phyloP scores from a whole-genome alignment of 108 stramenopile species.

The Cyclotella kingstonii region DNA sequence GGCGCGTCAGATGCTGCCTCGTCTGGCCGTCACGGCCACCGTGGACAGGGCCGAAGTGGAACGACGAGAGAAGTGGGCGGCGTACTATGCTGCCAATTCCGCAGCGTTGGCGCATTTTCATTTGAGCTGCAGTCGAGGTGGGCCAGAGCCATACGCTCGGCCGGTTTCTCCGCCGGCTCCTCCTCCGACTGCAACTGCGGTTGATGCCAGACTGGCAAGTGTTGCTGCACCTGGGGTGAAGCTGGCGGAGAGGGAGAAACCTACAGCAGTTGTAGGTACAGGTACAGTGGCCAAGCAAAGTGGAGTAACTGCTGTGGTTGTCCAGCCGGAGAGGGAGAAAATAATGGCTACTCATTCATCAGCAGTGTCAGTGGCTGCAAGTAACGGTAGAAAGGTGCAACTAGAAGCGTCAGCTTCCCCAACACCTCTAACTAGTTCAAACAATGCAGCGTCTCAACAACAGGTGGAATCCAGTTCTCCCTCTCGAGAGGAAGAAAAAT shows the following conservation, averaged over 20 bases:
- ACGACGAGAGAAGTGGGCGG: constrained; percentile 52
- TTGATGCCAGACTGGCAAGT: too few species aligned
- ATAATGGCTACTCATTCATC: too few species aligned
- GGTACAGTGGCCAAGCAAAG: too few species aligned
- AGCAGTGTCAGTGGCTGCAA: too few species aligned
- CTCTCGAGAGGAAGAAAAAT: neutral
- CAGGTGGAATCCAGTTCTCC: neutral
- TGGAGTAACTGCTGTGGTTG: too few species aligned
- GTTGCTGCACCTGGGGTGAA: constrained; percentile 11
- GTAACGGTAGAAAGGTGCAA: too few species aligned
- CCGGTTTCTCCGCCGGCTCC: constrained; percentile 50
- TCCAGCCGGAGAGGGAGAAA: too few species aligned
- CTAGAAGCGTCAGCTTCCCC: too few species aligned
- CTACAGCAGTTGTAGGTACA: constrained; percentile 39
- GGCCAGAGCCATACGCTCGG: constrained; percentile 39
- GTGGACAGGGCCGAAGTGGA: constrained; percentile 24
- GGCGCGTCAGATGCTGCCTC: constrained; percentile 8
- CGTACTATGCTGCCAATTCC: constrained; percentile 56
- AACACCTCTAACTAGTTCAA: constrained; percentile 27
- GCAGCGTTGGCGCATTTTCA: constrained; percentile 70
- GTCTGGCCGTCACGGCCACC: constrained; percentile 1
- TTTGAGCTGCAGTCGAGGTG: constrained; percentile 26
- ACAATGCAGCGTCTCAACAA: constrained; percentile 14
- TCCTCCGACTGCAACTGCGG: constrained; percentile 43
- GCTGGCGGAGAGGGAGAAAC: constrained; percentile 25